A percentile compares a stretch with the other conserved stretches of the same genome.
Conservation (phyloP, 768 basidiomycete species). For the Tulasnella sp. region DNA sequence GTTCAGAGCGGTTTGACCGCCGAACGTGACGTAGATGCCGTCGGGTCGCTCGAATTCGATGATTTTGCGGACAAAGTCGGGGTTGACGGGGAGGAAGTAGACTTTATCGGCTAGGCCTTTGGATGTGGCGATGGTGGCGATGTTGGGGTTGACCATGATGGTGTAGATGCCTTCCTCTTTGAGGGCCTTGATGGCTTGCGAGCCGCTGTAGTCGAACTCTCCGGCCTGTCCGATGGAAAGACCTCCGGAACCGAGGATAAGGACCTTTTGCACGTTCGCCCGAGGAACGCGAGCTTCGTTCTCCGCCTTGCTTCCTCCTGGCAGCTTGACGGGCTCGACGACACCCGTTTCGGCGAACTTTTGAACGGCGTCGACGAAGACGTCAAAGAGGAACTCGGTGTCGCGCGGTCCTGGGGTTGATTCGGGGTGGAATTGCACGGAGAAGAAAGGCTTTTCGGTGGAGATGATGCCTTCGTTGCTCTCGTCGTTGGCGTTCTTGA, state of each 20-base stretch:
- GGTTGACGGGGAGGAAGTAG: constrained; percentile 97
- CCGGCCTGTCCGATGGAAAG: constrained; percentile 98
- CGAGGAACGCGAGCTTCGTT: constrained; percentile 45
- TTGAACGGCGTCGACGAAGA: constrained; percentile 80
- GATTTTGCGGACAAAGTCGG: constrained; percentile 95
- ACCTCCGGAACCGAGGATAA: constrained; percentile 95
- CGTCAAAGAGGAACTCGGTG: constrained; percentile 97
- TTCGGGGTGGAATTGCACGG: constrained; percentile 99
- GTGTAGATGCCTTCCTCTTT: constrained; percentile 99
- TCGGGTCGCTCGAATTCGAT: constrained; percentile 99
- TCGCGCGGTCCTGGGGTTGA: constrained; percentile 97
- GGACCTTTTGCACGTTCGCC: constrained; percentile 74
- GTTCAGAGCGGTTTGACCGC: constrained; percentile 93
- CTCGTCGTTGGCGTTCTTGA: constrained; percentile 99
- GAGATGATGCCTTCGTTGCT: constrained; percentile 99
- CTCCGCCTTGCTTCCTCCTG: constrained; percentile 56
- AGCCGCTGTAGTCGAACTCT: constrained; percentile 99
- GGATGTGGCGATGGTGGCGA: constrained; percentile 95
- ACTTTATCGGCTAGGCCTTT: constrained; percentile 98
- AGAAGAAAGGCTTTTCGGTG: constrained; percentile 90
- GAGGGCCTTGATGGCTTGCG: constrained; percentile 97
- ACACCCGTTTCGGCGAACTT: constrained; percentile 54
- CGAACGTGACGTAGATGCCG: constrained; percentile 97
- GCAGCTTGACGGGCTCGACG: constrained; percentile 51
- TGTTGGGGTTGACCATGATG: constrained; percentile 97